Conservation (phyloP, 2,329 filamentous ascomycete species). For the Stemphylium lycopersici region DNA sequence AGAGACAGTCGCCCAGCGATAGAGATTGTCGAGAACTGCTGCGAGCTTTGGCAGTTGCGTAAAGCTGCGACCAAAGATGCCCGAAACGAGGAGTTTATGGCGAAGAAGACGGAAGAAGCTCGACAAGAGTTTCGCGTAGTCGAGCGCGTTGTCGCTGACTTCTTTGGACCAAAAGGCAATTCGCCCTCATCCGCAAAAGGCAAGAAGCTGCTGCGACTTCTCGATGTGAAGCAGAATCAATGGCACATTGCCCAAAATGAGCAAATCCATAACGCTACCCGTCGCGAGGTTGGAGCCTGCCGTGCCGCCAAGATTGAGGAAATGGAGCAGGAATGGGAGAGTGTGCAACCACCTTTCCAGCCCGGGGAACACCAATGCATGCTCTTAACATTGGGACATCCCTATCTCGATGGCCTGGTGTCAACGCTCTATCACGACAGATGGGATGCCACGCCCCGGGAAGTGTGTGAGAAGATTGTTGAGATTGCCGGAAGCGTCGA, state of each 20-base stretch:
- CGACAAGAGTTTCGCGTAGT: conserved; percentile 12
- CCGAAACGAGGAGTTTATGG: conserved; percentile 6
- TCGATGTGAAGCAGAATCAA: conserved; percentile 1
- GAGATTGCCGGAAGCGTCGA: too few species aligned
- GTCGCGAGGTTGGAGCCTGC: too few species aligned
- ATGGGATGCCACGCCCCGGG: too few species aligned
- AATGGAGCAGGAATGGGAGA: too few species aligned
- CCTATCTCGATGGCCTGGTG: too few species aligned
- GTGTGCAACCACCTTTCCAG: too few species aligned
- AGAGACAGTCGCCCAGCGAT: conserved; percentile 15
- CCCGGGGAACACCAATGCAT: too few species aligned
- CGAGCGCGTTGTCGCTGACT: conserved; percentile 15
- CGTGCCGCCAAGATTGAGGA: too few species aligned
- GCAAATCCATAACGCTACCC: conserved; percentile 11
- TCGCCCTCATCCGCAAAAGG: conserved; percentile 7
- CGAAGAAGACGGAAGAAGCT: conserved; percentile 8
- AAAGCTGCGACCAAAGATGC: conserved; percentile 13
- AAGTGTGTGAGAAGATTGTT: too few species aligned
- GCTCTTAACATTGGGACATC: too few species aligned
- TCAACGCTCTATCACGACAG: too few species aligned
- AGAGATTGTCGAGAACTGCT: conserved; percentile 24
- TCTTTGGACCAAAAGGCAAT: conserved; percentile 5
- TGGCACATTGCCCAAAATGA: conserved; percentile 9
- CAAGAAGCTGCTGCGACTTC: conserved; percentile 8
- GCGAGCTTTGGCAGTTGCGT: conserved; percentile 26